Percentiles rank a stretch among this genome's conserved stretches.
These are phyloP conservation scores for Aspergillus steynii DNA, from an alignment of 495 filamentous ascomycete genomes.

Conservation along the genomic window DNA sequence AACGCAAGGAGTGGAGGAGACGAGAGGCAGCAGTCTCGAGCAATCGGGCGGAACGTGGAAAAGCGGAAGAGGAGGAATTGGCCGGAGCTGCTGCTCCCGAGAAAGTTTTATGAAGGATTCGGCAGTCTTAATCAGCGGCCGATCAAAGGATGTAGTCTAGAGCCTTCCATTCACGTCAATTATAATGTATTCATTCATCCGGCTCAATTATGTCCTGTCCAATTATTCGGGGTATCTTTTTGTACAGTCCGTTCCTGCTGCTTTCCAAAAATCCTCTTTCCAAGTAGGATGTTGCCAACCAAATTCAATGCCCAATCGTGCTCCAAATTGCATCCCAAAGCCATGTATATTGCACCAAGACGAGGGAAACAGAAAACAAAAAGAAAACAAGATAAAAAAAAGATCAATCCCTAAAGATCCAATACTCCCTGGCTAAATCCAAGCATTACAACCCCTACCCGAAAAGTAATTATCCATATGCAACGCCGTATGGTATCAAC, in stretches of 20 bases:
- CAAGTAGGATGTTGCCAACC: neutral
- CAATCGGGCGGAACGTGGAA: conserved; percentile 15
- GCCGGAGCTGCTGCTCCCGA: neutral
- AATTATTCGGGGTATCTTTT: neutral
- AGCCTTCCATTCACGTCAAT: no score
- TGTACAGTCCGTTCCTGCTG: neutral
- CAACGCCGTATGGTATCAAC: neutral
- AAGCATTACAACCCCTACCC: neutral
- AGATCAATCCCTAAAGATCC: neutral
- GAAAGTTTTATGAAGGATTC: neutral
- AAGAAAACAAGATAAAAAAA: conserved; percentile 1
- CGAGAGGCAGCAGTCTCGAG: neutral
- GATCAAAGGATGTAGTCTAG: no score
- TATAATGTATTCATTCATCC: no score
- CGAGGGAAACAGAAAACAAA: neutral
- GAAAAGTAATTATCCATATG: neutral
- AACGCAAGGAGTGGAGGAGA: conserved; percentile 5
- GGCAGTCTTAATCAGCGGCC: neutral
- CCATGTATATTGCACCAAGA: neutral
- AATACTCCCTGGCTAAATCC: conserved; percentile 2
- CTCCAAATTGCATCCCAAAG: neutral
- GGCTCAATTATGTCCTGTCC: no score
- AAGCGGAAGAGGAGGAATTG: conserved; percentile 3
- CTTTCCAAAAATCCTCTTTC: neutral
- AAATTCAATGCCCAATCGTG: neutral